Evolutionary conservation across 2,329 filamentous ascomycete genomes (phyloP).

Genomic region (Curvularia spicifera): DNA sequence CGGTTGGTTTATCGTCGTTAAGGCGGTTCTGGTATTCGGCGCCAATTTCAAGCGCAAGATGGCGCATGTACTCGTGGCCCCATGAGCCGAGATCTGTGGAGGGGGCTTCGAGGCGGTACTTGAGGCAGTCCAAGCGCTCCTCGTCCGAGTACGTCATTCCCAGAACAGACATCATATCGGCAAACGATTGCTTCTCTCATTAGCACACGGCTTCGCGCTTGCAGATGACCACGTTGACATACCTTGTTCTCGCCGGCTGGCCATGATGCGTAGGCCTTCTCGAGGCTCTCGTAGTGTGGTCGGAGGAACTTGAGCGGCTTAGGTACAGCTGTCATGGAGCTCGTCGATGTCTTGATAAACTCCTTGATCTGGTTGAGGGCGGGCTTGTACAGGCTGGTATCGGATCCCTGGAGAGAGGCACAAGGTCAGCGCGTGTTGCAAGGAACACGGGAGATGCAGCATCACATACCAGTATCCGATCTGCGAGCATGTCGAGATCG

Average conservation of each 20-base stretch:
- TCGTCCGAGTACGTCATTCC: slow-evolving; percentile 99
- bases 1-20: slow-evolving; percentile 80
- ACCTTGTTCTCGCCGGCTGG: slow-evolving; percentile 83
- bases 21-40: slow-evolving; percentile 90
- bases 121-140: slow-evolving; percentile 92
- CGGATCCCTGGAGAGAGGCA: slow-evolving; percentile 69
- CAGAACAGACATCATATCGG: slow-evolving; percentile 94
- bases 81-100: slow-evolving; percentile 93
- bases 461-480: slow-evolving; percentile 78
- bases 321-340: slow-evolving; percentile 98
- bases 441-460: slow-evolving; percentile 12
- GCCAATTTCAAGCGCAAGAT: slow-evolving; percentile 93
- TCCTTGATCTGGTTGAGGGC: slow-evolving; percentile 96
- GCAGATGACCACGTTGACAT: slow-evolving; percentile 2
- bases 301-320: slow-evolving; percentile 98
- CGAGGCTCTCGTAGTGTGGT: slow-evolving; percentile 91
- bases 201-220: slow-evolving; percentile 16
- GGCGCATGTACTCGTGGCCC: slow-evolving; percentile 98
- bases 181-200: slow-evolving; percentile 68
- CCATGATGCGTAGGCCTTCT: slow-evolving; percentile 90
- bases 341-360: slow-evolving; percentile 98
- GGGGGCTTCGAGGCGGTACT: slow-evolving; percentile 88
- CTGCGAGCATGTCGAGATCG: slow-evolving; percentile 97
- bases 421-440: slow-evolving; percentile 34
- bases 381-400: slow-evolving; percentile 86